phyloP scores from a whole-genome alignment of 495 filamentous ascomycete species.

The Xylaria palmicola region DNA sequence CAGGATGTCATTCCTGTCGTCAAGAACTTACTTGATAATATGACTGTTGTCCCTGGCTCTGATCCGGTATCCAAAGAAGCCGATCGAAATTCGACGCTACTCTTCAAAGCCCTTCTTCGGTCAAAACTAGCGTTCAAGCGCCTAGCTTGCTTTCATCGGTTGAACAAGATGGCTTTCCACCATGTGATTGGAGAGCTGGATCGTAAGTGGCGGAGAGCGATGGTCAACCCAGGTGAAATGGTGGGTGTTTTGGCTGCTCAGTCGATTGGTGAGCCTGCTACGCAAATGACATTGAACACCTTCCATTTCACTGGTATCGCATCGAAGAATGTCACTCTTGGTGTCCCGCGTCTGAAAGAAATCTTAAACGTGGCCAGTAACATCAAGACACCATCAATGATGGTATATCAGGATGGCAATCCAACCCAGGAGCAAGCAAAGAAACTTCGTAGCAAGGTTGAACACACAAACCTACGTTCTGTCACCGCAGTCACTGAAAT shows the following conservation, averaged over 20 bases:
- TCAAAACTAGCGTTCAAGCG: conserved; percentile 90
- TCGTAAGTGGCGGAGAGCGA: conserved; percentile 74
- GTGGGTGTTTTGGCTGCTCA: conserved; percentile 97
- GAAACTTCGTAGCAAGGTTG: conserved; percentile 77
- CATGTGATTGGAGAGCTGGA: conserved; percentile 91
- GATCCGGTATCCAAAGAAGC: conserved; percentile 82
- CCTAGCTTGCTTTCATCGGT: conserved; percentile 74
- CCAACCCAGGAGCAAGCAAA: conserved; percentile 79
- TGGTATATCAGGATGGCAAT: conserved; percentile 73
- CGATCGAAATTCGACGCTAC: conserved; percentile 77
- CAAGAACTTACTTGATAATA: conserved; percentile 66
- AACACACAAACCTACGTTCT: conserved; percentile 92
- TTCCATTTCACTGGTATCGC: conserved; percentile 99
- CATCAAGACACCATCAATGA: conserved; percentile 98
- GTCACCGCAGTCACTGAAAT: conserved; percentile 91
- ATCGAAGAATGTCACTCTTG: conserved; percentile 98
- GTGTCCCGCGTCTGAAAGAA: conserved; percentile 98
- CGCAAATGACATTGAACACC: conserved; percentile 99
- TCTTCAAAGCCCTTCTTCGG: conserved; percentile 90
- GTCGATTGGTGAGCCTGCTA: conserved; percentile 97
- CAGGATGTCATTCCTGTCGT: conserved; percentile 84
- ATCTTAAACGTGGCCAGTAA: conserved; percentile 96
- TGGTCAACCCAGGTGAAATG: conserved; percentile 93
- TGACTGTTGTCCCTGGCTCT: conserved; percentile 80
- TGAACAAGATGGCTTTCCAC: conserved; percentile 90